A percentile compares a stretch with the other conserved stretches of the same genome.
phyloP scores from a whole-genome alignment of 2,329 filamentous ascomycete species.

The Arthrobotrys megalospora region DNA sequence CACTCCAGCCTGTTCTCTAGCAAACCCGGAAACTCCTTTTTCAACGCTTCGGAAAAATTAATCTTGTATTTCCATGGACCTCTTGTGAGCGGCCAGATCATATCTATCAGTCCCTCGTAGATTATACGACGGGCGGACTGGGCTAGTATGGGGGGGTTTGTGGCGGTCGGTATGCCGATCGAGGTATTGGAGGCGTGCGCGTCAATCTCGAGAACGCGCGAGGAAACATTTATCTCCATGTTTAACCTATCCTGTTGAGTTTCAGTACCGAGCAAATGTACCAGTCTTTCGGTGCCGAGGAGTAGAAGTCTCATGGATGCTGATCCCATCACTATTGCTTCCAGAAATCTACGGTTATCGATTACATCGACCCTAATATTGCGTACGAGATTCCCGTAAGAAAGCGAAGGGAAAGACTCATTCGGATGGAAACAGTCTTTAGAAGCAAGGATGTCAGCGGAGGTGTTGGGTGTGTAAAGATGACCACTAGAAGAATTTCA shows the following conservation, averaged over 20 bases:
- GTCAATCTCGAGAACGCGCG: background rate
- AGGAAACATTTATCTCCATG: background rate
- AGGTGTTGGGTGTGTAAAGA: background rate
- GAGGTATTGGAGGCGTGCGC: too few species aligned
- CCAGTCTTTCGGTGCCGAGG: background rate
- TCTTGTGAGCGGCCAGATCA: slow-evolving; percentile 10
- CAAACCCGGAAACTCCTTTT: background rate
- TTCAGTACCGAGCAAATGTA: background rate
- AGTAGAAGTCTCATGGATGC: background rate
- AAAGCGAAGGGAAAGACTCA: background rate
- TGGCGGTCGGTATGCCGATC: too few species aligned
- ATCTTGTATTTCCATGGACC: slow-evolving; percentile 38
- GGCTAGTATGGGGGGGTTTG: too few species aligned
- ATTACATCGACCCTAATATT: slow-evolving; percentile 20
- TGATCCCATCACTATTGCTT: background rate
- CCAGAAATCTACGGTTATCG: background rate
- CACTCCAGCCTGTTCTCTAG: background rate
- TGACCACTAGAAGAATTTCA: background rate
- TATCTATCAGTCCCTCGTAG: slow-evolving; percentile 4
- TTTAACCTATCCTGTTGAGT: background rate
- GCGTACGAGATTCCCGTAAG: slow-evolving; percentile 9
- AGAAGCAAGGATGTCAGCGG: background rate
- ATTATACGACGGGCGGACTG: background rate
- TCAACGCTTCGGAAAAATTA: background rate
- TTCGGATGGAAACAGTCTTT: background rate